Conservation (phyloP, 768 basidiomycete species). For the Coprinopsis cinerea region DNA sequence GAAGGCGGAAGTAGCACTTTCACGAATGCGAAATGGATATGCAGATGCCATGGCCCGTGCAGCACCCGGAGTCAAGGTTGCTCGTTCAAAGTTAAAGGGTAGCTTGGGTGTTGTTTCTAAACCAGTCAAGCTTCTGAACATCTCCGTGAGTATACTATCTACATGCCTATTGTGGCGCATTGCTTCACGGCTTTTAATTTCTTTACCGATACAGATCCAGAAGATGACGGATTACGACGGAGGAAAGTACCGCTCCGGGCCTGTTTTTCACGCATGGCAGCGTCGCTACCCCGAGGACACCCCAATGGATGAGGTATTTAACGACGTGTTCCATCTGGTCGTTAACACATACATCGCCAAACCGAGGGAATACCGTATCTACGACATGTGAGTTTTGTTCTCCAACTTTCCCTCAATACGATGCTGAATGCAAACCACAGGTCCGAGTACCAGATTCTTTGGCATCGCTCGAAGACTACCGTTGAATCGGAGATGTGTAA, state of each 20-base stretch:
- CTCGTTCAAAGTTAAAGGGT: not conserved
- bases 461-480: not conserved
- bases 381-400: no score
- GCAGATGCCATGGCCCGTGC: not conserved
- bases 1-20: no score
- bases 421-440: no score
- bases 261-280: not conserved
- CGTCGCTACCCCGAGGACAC: not conserved
- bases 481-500: not conserved
- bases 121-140: not conserved
- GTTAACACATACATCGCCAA: no score
- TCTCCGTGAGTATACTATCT: not conserved
- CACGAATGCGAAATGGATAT: not conserved
- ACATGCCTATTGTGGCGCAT: no score
- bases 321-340: no score
- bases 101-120: not conserved
- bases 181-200: no score
- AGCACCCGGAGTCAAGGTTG: not conserved
- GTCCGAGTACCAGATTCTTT: no score
- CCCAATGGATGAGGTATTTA: not conserved
- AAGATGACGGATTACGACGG: slow-evolving; percentile 2
- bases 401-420: no score
- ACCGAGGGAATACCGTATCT: no score
- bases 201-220: no score
- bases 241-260: slow-evolving; percentile 1